These are phyloP conservation scores for Neophaeococcomyces mojaviensis DNA, from an alignment of 2,329 filamentous ascomycete genomes.

Conservation along the genomic window DNA sequence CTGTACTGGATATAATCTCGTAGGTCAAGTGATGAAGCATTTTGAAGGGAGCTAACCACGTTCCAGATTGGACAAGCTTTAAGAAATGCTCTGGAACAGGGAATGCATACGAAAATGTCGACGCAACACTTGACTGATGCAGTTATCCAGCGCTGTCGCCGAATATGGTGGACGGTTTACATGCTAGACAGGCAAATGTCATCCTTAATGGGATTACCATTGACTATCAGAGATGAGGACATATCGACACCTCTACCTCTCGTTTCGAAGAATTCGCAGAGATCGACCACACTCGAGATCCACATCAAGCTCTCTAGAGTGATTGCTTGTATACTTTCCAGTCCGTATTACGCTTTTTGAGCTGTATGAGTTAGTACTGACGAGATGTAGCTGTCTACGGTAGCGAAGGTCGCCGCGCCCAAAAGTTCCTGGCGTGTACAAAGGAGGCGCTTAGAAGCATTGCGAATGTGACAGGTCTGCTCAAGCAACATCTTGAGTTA, in stretches of 20 bases:
- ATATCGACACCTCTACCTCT: conserved; percentile 43
- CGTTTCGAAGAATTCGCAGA: conserved; percentile 35
- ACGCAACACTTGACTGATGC: conserved; percentile 34
- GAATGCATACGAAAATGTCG: conserved; percentile 48
- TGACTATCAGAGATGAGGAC: conserved; percentile 45
- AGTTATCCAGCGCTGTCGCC: conserved; percentile 40
- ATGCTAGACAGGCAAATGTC: conserved; percentile 49
- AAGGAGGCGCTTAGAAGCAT: conserved; percentile 34
- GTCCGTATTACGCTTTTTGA: conserved; percentile 27
- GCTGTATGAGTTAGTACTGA: neutral
- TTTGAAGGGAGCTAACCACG: neutral
- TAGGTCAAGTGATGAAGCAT: too few relatives aligned
- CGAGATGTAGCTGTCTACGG: conserved; percentile 37
- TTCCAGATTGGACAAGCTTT: conserved; percentile 45
- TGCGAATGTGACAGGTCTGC: conserved; percentile 34
- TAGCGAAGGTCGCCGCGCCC: conserved; percentile 30
- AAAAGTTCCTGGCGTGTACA: conserved; percentile 32
- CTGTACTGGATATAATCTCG: conserved; percentile 41
- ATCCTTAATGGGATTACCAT: conserved; percentile 46
- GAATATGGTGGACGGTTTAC: conserved; percentile 50
- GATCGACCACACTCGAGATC: conserved; percentile 35
- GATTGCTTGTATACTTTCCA: conserved; percentile 38
- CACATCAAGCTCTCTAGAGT: conserved; percentile 42
- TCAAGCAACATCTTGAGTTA: conserved; percentile 32
- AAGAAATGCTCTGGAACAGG: conserved; percentile 42